Conservation (phyloP, 176 grass and related monocot genomes). For the Luzula sylvatica region DNA sequence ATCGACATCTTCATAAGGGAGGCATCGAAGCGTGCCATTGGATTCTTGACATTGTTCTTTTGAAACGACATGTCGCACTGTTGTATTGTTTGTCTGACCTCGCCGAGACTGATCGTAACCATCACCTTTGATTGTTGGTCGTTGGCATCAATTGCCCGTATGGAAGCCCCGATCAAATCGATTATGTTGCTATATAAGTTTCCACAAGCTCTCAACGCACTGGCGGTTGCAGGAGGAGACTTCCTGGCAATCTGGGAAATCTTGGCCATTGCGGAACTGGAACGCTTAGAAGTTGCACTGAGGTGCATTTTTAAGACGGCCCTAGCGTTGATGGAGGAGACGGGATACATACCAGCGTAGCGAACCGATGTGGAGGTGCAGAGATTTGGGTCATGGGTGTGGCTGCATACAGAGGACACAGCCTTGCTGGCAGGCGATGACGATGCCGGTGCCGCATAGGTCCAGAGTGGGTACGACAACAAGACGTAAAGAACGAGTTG, state of each 20-base stretch:
- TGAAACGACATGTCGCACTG: background rate
- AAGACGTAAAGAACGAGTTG: background rate
- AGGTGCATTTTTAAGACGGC: background rate
- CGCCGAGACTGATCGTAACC: background rate
- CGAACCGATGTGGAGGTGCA: background rate
- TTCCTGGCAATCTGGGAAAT: background rate
- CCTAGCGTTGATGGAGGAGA: background rate
- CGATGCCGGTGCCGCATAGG: background rate
- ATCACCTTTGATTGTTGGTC: background rate
- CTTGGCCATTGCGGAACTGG: background rate
- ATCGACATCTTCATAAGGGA: background rate
- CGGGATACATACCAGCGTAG: background rate
- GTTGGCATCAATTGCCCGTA: background rate
- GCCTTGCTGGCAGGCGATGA: background rate
- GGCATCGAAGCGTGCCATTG: background rate
- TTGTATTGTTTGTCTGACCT: background rate
- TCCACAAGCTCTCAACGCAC: background rate
- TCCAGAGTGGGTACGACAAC: background rate
- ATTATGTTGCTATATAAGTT: background rate
- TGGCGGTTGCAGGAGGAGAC: constrained; percentile 6
- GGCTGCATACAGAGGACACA: background rate
- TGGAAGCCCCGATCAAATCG: background rate
- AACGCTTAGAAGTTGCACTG: background rate
- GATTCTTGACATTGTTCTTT: background rate
- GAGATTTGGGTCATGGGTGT: constrained; percentile 9